Percentiles rank a stretch among this genome's conserved stretches.
These are phyloP conservation scores for Leccinum subgranulosum DNA, from an alignment of 768 basidiomycete genomes.

Conservation along the genomic window DNA sequence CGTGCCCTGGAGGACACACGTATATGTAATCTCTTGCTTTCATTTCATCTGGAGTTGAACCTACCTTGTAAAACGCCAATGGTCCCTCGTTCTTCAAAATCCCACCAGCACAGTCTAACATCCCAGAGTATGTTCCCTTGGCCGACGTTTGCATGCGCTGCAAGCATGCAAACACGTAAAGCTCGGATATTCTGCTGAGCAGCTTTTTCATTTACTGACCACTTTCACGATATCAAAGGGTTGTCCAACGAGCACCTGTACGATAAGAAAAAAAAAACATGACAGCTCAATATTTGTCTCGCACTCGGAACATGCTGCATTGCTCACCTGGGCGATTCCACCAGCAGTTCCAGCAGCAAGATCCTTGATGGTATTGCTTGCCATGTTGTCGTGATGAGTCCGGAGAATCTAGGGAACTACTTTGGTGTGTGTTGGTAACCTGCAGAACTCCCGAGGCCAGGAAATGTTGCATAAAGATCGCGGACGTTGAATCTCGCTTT, in stretches of 20 bases:
- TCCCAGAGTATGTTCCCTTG: conserved; percentile 83
- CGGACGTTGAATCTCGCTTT: conserved; percentile 14
- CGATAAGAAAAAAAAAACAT: background rate
- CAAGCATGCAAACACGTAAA: conserved; percentile 12
- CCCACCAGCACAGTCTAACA: conserved; percentile 86
- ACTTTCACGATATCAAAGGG: conserved; percentile 98
- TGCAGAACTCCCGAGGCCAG: background rate
- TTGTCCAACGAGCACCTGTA: conserved; percentile 82
- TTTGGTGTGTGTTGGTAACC: background rate
- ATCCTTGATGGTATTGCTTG: conserved; percentile 73
- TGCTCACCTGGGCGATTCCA: conserved; percentile 76
- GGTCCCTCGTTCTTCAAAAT: conserved; percentile 91
- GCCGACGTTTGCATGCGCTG: conserved; percentile 95
- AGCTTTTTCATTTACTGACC: conserved; percentile 45
- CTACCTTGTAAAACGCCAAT: conserved; percentile 91
- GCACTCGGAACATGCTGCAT: background rate
- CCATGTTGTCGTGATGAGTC: conserved; percentile 23
- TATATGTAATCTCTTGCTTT: background rate
- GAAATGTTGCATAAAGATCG: conserved; percentile 15
- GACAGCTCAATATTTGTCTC: background rate
- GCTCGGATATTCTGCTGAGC: background rate
- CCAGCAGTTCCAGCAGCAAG: conserved; percentile 88
- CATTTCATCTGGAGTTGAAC: background rate
- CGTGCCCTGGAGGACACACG: conserved; percentile 60
- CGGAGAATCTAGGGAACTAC: background rate